Evolutionary conservation across 163 green algal species (phyloP).

Genomic region (Botryococcus braunii): DNA sequence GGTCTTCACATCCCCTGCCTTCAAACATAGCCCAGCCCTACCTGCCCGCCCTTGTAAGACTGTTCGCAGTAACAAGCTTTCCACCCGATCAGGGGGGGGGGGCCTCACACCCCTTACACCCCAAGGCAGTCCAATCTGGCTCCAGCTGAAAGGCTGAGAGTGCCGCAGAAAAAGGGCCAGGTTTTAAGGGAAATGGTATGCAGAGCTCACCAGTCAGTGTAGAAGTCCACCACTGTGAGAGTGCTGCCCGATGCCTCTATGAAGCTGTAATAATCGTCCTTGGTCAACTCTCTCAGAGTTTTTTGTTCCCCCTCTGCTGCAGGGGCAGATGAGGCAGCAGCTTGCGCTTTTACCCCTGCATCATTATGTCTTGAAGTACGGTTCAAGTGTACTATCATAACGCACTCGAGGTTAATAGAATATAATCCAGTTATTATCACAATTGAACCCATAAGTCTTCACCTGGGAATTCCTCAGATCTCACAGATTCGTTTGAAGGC

Average conservation of each 20-base stretch:
- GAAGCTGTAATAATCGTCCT: conserved; percentile 28
- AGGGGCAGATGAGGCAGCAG: conserved; percentile 9
- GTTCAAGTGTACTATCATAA: too few relatives aligned
- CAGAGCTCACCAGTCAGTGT: conserved; percentile 43
- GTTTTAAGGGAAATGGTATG: neutral
- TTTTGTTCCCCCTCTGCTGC: conserved; percentile 5
- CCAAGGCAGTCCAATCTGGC: neutral
- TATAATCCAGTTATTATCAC: neutral
- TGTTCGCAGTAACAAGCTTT: neutral
- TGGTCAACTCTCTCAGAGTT: conserved; percentile 28
- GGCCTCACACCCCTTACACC: neutral
- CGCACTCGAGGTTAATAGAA: neutral
- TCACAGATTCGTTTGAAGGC: too few relatives aligned
- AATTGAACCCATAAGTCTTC: too few relatives aligned
- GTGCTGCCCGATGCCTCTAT: conserved; percentile 26
- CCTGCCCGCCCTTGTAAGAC: neutral
- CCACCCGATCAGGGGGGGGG: neutral
- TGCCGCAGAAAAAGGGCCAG: neutral
- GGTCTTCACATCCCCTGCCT: too few relatives aligned
- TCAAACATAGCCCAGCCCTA: too few relatives aligned
- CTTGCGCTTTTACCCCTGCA: neutral
- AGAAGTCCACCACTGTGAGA: conserved; percentile 67
- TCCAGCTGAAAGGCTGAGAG: neutral
- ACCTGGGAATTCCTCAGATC: too few relatives aligned
- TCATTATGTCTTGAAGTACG: neutral